These are phyloP conservation scores for Fusarium mangiferae DNA, from an alignment of 2,329 filamentous ascomycete genomes.

Conservation along the genomic window DNA sequence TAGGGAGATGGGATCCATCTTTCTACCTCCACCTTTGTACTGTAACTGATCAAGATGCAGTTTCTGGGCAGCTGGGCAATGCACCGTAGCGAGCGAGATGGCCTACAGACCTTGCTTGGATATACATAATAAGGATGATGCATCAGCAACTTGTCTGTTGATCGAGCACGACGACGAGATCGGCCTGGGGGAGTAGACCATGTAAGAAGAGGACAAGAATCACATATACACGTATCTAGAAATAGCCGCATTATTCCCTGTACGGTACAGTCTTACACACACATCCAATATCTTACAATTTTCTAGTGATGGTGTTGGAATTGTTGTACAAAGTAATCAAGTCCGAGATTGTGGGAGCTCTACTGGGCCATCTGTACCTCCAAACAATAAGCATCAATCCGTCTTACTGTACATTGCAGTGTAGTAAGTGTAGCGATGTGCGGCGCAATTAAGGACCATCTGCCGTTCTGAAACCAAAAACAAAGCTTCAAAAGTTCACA, in stretches of 20 bases:
- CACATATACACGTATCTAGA: not conserved
- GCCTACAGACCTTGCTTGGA: not conserved
- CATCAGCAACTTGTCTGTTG: not conserved
- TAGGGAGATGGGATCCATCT: not conserved
- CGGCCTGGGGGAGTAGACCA: not conserved
- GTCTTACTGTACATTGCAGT: slow-evolving; percentile 22
- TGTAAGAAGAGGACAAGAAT: not conserved
- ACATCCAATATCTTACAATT: slow-evolving; percentile 9
- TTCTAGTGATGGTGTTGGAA: not conserved
- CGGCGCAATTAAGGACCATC: not conserved
- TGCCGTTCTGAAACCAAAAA: slow-evolving; percentile 2
- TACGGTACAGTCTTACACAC: slow-evolving; percentile 23
- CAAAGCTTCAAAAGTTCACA: slow-evolving; percentile 25
- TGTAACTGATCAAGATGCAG: not conserved
- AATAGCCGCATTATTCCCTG: not conserved
- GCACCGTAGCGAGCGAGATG: not conserved
- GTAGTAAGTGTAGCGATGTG: not conserved
- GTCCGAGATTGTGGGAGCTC: not conserved
- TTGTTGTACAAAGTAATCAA: slow-evolving; percentile 5
- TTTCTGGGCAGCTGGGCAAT: not conserved
- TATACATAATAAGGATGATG: slow-evolving; percentile 21
- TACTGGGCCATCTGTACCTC: slow-evolving; percentile 6
- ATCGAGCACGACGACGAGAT: slow-evolving; percentile 21
- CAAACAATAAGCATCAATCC: slow-evolving; percentile 21
- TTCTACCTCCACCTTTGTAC: not conserved